Percentiles rank a stretch among this genome's conserved stretches.
These are phyloP conservation scores for Aphanomyces euteiches DNA, from an alignment of 352 stramenopile species.

Conservation along the genomic window DNA sequence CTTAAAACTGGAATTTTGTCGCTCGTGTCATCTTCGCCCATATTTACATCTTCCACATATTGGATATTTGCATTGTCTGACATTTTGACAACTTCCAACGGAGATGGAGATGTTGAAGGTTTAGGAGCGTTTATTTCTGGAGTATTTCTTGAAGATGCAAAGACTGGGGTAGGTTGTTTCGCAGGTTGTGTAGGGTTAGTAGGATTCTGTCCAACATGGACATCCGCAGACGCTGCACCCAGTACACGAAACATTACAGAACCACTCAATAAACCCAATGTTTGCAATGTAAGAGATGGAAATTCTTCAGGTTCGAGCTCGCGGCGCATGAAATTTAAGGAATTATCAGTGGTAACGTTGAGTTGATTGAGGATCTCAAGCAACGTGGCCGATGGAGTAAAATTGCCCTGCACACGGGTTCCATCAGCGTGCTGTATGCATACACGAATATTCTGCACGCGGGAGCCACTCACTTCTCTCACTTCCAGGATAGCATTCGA, in stretches of 20 bases:
- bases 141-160: background rate
- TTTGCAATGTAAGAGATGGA: slow-evolving; percentile 54
- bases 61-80: no score
- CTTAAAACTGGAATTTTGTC: slow-evolving; percentile 35
- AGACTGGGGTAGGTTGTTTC: background rate
- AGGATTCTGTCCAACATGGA: background rate
- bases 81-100: background rate
- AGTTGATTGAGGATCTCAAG: slow-evolving; percentile 56
- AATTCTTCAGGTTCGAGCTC: slow-evolving; percentile 59
- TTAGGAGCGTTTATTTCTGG: background rate
- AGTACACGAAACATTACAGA: slow-evolving; percentile 84
- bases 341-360: slow-evolving; percentile 39
- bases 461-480: slow-evolving; percentile 35
- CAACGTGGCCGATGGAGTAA: slow-evolving; percentile 52
- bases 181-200: background rate
- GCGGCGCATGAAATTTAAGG: slow-evolving; percentile 70
- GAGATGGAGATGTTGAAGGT: background rate
- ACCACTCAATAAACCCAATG: slow-evolving; percentile 65
- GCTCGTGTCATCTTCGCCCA: background rate
- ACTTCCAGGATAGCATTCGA: slow-evolving; percentile 79
- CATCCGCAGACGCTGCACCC: slow-evolving; percentile 2
- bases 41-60: background rate
- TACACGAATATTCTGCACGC: slow-evolving; percentile 49
- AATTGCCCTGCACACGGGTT: slow-evolving; percentile 66
- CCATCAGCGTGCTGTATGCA: slow-evolving; percentile 72